These are phyloP conservation scores for Hebeloma cylindrosporum DNA, from an alignment of 768 basidiomycete species.

Conservation along the genomic window DNA sequence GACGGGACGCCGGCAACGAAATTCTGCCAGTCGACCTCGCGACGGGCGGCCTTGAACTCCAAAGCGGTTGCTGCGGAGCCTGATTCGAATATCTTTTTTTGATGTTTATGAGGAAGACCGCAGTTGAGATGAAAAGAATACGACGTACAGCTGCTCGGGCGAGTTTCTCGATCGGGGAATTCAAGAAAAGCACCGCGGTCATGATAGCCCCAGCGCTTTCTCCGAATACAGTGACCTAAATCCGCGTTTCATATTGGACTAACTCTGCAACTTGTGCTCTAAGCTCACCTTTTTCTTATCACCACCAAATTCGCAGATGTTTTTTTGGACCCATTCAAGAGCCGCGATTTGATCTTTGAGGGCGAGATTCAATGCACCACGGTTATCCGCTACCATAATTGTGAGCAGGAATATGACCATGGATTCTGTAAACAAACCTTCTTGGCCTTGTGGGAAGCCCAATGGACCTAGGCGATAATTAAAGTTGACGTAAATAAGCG, in stretches of 20 bases:
- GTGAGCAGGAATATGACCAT: background rate
- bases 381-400: conserved; percentile 28
- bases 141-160: conserved; percentile 33
- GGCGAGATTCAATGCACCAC: conserved; percentile 44
- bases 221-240: conserved; percentile 52
- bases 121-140: background rate
- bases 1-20: conserved; percentile 38
- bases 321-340: conserved; percentile 55
- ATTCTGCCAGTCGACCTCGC: conserved; percentile 36
- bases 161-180: conserved; percentile 30
- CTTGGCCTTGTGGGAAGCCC: conserved; percentile 43
- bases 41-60: conserved; percentile 29
- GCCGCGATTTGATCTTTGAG: conserved; percentile 47
- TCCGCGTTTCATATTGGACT: background rate
- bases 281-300: conserved; percentile 35
- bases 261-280: background rate
- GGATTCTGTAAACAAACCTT: conserved; percentile 21
- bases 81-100: conserved; percentile 41
- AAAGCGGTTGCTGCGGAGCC: conserved; percentile 37
- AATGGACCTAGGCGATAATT: conserved; percentile 46
- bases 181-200: conserved; percentile 40
- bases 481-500: conserved; percentile 42
- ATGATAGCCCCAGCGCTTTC: conserved; percentile 54
- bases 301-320: conserved; percentile 62
- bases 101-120: conserved; percentile 4